Conservation (phyloP, 2,329 filamentous ascomycete species). For the Didymella sp. region DNA sequence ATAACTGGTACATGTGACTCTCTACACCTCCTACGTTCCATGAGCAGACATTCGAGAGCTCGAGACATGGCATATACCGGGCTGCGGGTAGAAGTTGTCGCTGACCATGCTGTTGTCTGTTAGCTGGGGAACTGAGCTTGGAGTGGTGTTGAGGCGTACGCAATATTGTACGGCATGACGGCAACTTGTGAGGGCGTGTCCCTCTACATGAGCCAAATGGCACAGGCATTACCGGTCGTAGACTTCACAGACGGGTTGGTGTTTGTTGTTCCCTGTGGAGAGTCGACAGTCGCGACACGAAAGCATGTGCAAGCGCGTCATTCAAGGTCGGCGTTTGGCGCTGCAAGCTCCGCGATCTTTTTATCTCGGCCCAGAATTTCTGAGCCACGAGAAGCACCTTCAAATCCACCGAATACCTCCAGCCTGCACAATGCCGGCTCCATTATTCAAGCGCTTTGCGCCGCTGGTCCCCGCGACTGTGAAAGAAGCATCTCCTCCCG, state of each 20-base stretch:
- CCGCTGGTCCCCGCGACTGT: constrained; percentile 45
- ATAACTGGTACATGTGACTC: constrained; percentile 97
- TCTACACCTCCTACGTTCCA: constrained; percentile 75
- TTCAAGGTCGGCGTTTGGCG: constrained; percentile 36
- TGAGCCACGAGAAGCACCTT: background rate
- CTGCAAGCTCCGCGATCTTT: constrained; percentile 20
- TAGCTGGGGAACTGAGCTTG: constrained; percentile 13
- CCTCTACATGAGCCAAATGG: constrained; percentile 23
- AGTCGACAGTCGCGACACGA: constrained; percentile 9
- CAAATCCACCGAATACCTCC: constrained; percentile 1
- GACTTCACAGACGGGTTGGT: constrained; percentile 38
- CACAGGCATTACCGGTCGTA: constrained; percentile 9
- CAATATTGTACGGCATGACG: constrained; percentile 73
- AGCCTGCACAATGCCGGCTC: constrained; percentile 52
- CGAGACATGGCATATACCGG: constrained; percentile 58
- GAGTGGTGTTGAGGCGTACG: constrained; percentile 55
- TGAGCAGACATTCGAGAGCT: constrained; percentile 27
- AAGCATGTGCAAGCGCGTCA: constrained; percentile 22
- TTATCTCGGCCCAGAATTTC: constrained; percentile 18
- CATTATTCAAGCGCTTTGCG: constrained; percentile 57
- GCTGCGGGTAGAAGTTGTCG: constrained; percentile 99
- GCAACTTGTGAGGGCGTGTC: constrained; percentile 24
- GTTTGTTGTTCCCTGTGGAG: background rate
- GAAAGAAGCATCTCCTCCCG: constrained; percentile 13
- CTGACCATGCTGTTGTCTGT: constrained; percentile 76